A percentile compares a stretch with the other conserved stretches of the same genome.
Evolutionary conservation across 2,329 filamentous ascomycete species (phyloP).

Genomic region (Monilinia fructicola): DNA sequence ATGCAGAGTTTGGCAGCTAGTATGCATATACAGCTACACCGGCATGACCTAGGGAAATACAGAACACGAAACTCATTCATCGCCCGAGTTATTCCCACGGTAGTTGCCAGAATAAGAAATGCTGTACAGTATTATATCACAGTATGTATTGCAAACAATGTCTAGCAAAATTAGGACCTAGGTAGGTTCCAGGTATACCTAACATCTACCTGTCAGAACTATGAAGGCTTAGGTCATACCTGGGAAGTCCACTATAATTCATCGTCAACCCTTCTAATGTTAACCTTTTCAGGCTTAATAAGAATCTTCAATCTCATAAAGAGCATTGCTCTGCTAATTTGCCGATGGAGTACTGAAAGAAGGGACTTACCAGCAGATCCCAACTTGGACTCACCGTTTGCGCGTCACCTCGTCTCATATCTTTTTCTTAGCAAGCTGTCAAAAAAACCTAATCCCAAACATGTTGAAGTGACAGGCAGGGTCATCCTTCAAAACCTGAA

Average conservation of each 20-base stretch:
- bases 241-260: slow-evolving; percentile 8
- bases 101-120: slow-evolving; percentile 17
- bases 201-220: slow-evolving; percentile 4
- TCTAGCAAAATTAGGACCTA: neutral
- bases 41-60: slow-evolving; percentile 15
- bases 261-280: slow-evolving; percentile 18
- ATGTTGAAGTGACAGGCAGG: slow-evolving; percentile 37
- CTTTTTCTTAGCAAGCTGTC: slow-evolving; percentile 34
- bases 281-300: slow-evolving; percentile 6
- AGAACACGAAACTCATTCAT: slow-evolving; percentile 18
- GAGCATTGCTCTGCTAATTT: slow-evolving; percentile 19
- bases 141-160: neutral
- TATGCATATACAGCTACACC: slow-evolving; percentile 15
- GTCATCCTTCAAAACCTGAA: slow-evolving; percentile 35
- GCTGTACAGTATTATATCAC: neutral
- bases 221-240: slow-evolving; percentile 6
- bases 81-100: slow-evolving; percentile 20
- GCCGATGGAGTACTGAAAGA: slow-evolving; percentile 10
- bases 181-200: slow-evolving; percentile 1
- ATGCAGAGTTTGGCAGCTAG: slow-evolving; percentile 15
- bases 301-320: slow-evolving; percentile 3
- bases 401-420: slow-evolving; percentile 41
- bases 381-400: slow-evolving; percentile 34
- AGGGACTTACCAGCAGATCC: slow-evolving; percentile 31
- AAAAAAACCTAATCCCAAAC: slow-evolving; percentile 38